Evolutionary conservation across 1,284 basidiomycete genomes (phyloP), one percentile per base, ranked within the genome.

Genomic region (Leccinum fuscescens): DNA sequence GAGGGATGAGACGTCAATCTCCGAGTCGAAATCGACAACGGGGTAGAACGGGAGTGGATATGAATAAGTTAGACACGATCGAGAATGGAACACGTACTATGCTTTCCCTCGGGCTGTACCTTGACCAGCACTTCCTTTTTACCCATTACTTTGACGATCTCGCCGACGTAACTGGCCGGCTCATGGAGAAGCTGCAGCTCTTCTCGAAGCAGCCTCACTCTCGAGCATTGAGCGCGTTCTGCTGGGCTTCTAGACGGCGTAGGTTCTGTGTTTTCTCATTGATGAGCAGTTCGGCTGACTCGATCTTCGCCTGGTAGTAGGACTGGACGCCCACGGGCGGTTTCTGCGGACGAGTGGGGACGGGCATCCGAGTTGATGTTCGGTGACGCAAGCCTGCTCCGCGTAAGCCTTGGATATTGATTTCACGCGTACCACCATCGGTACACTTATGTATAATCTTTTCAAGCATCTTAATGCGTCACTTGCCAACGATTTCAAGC

Each of bases 51-150:
- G 11, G 12, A 35, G 0, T 3, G n/a, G n/a, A 12, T 15, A 29
- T 61, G 53, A 61, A 27, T 20, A 6, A 33, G n/a, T 6, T 1
- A 22, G 6, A 27, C 27, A 29, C 27, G 27, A 29, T 29, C 2
- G 31, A 56, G 11, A 29, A 3, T 1, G 6, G 5, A 1, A 44
- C 20, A 80, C 86, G 69, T 64, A 96, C 94, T 94, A 79, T 98
- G 98, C 85, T 98, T 98, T 62, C 96, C 96, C 79, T 98, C 96
- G 0, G 96, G 96, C 75, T 98, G 96, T 7, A 99, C 94, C 77
- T 99, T 99, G 68, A 99, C 96, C 49, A 99, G 80, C 4, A 98
- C 95, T 78, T 98, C 98, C 76, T 90, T 98, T 90, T 98, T 98
- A 62, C 96, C 94, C 96, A 98, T 98, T 17, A 98, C 92, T 77